Percentiles rank a stretch among this genome's conserved stretches.
phyloP scores from a whole-genome alignment of 768 basidiomycete genomes.

The Suillus subaureus region DNA sequence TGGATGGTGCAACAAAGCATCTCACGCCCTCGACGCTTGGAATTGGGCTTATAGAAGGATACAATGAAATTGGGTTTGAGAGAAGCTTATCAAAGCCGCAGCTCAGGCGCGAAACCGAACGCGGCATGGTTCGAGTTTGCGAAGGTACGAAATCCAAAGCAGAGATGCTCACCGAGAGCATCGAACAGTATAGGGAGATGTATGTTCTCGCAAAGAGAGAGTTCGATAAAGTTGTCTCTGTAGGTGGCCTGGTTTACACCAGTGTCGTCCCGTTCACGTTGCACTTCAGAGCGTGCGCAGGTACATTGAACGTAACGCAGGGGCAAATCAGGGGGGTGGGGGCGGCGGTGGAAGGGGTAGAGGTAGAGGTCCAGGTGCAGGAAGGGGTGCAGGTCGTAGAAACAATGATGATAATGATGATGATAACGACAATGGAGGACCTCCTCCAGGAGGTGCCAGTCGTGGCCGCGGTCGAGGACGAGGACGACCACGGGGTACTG shows the following conservation, averaged over 20 bases:
- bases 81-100: slow-evolving; percentile 92
- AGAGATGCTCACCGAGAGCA: slow-evolving; percentile 79
- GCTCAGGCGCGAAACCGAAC: slow-evolving; percentile 93
- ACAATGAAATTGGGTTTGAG: slow-evolving; percentile 88
- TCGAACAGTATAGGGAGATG: slow-evolving; percentile 93
- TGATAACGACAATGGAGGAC: slow-evolving; percentile 28
- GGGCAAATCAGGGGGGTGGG: slow-evolving; percentile 36
- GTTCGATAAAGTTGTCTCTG: slow-evolving; percentile 73
- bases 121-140: slow-evolving; percentile 93
- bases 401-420: slow-evolving; percentile 22
- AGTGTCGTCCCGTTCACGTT: slow-evolving; percentile 7
- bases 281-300: slow-evolving; percentile 57
- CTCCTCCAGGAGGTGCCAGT: slow-evolving; percentile 28
- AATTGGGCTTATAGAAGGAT: slow-evolving; percentile 92
- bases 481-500: slow-evolving; percentile 20
- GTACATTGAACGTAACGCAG: slow-evolving; percentile 48
- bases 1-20: slow-evolving; percentile 87
- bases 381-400: slow-evolving; percentile 37
- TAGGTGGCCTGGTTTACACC: slow-evolving; percentile 35
- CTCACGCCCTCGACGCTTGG: slow-evolving; percentile 94
- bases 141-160: slow-evolving; percentile 75
- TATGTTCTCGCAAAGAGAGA: slow-evolving; percentile 75
- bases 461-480: slow-evolving; percentile 24
- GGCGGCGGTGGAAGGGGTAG: slow-evolving; percentile 38
- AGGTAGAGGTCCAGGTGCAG: slow-evolving; percentile 36